phyloP scores from a whole-genome alignment of 78 protist genomes.

The Dictyostelium purpureum region DNA sequence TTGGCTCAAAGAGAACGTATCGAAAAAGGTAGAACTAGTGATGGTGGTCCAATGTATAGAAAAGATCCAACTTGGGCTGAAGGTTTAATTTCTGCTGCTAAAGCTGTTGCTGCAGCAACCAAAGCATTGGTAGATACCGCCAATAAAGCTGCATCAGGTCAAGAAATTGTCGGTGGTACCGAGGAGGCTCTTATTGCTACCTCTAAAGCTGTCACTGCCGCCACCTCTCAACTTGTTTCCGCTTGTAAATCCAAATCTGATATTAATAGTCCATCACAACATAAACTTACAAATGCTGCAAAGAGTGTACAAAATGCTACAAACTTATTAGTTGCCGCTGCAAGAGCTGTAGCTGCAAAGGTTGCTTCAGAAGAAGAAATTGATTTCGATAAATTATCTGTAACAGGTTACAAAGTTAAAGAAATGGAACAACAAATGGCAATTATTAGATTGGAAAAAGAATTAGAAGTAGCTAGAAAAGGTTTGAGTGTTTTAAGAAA shows the following conservation, averaged over 20 bases:
- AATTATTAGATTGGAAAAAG: constrained; percentile 75
- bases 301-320: constrained; percentile 66
- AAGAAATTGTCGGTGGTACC: constrained; percentile 64
- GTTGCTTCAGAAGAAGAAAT: constrained; percentile 64
- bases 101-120: constrained; percentile 84
- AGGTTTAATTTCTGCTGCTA: constrained; percentile 90
- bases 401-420: constrained; percentile 70
- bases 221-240: constrained; percentile 88
- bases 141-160: constrained; percentile 83
- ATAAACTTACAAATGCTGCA: constrained; percentile 76
- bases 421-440: constrained; percentile 85
- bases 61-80: constrained; percentile 87
- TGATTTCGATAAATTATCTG: constrained; percentile 50
- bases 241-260: constrained; percentile 83
- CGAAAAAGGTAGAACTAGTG: constrained; percentile 71
- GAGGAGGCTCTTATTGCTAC: constrained; percentile 84
- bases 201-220: constrained; percentile 74
- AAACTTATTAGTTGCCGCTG: constrained; percentile 68
- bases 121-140: constrained; percentile 84
- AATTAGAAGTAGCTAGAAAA: constrained; percentile 81
- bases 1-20: constrained; percentile 85
- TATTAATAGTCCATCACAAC: constrained; percentile 76
- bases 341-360: constrained; percentile 64
- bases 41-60: constrained; percentile 67
- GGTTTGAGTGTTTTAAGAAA: constrained; percentile 63